Evolutionary conservation across 1,284 basidiomycete species (phyloP).

Genomic region (Uromyces viciae-fabae): DNA sequence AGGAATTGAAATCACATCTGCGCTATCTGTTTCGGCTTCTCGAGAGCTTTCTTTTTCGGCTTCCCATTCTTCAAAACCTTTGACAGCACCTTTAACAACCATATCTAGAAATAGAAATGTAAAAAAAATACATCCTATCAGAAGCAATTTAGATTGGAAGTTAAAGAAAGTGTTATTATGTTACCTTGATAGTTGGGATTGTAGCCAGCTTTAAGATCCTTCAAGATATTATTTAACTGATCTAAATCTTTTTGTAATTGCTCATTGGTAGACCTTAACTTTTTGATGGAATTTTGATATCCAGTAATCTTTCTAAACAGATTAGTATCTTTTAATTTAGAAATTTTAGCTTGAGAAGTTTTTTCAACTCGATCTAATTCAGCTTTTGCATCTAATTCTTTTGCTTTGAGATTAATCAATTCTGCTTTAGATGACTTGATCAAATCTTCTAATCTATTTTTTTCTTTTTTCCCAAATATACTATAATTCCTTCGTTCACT

Average conservation of each 20-base stretch:
- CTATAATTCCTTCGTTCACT: conserved; percentile 89
- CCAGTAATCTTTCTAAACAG: conserved; percentile 71
- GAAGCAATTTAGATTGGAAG: background rate
- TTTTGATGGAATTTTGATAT: conserved; percentile 71
- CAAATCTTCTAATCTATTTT: conserved; percentile 67
- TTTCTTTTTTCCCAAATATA: conserved; percentile 78
- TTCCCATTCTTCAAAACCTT: conserved; percentile 78
- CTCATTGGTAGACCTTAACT: conserved; percentile 68
- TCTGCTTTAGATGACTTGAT: conserved; percentile 61
- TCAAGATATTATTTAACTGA: conserved; percentile 76
- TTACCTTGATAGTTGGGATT: conserved; percentile 88
- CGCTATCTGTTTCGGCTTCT: background rate
- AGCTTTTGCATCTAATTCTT: conserved; percentile 64
- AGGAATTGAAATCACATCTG: background rate
- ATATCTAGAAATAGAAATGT: conserved; percentile 63
- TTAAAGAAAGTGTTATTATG: background rate
- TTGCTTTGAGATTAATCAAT: conserved; percentile 58
- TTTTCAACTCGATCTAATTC: conserved; percentile 50
- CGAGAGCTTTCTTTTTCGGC: conserved; percentile 17
- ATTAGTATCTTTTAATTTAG: conserved; percentile 68
- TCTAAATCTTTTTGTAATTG: conserved; percentile 71
- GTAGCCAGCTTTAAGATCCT: conserved; percentile 72
- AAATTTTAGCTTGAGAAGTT: conserved; percentile 51
- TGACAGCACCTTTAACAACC: conserved; percentile 93
- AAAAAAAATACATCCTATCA: background rate